Evolutionary conservation across 371 early-diverging fungal genomes (phyloP).

Genomic region (Syncephalastrum racemosum): DNA sequence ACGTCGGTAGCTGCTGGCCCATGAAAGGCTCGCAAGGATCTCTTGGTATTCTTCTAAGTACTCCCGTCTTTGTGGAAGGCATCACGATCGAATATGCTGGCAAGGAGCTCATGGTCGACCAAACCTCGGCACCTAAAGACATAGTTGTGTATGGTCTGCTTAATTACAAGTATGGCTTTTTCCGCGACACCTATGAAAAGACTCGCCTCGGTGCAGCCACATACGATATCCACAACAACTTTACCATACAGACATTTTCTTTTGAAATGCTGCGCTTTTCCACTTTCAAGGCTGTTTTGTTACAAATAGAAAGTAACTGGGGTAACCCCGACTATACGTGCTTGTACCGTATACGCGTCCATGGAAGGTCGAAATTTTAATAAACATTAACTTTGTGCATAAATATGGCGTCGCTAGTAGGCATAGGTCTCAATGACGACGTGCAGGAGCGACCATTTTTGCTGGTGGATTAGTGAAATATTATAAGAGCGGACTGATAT

Average conservation of each 20-base stretch:
- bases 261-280: constrained; percentile 29
- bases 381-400: too few species aligned
- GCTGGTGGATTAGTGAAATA: too few species aligned
- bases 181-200: background rate
- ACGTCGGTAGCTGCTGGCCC: constrained; percentile 76
- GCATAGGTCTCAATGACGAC: too few species aligned
- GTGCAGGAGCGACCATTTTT: too few species aligned
- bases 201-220: constrained; percentile 11
- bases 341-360: constrained; percentile 77
- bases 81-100: constrained; percentile 71
- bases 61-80: constrained; percentile 53
- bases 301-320: constrained; percentile 70
- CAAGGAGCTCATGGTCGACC: constrained; percentile 48
- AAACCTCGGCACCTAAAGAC: constrained; percentile 59
- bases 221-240: constrained; percentile 23
- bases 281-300: constrained; percentile 28
- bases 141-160: constrained; percentile 69
- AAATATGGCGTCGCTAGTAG: too few species aligned
- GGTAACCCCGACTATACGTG: constrained; percentile 78
- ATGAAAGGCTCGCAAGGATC: constrained; percentile 61
- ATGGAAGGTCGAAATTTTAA: constrained; percentile 37
- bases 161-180: constrained; percentile 7
- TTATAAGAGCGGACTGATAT: too few species aligned
- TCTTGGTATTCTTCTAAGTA: constrained; percentile 57
- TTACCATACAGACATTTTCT: constrained; percentile 41